Evolutionary conservation across 768 basidiomycete species (phyloP), one percentile per base, ranked within the genome.

Genomic region (Agrocybe pediades): DNA sequence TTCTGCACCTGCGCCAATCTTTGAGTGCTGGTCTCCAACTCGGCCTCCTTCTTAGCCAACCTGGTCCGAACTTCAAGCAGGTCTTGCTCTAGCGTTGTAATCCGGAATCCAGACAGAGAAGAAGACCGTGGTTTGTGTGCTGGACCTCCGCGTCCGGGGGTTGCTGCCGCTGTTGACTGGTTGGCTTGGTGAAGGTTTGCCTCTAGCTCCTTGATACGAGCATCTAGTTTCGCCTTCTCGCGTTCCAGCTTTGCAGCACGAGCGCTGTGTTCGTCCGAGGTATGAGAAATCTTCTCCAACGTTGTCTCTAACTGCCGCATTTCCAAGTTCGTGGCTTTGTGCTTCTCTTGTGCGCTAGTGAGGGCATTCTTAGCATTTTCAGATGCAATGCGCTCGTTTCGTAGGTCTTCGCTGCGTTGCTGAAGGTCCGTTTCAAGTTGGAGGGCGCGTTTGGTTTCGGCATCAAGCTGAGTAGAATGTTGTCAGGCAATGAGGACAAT

Each of bases 171-270:
- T 54, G 73, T 54, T 41, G 73, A 60, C 36, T 63, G 63, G 45
- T 61, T 67, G 52, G 63, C 63, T 29, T 76, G 74, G 56, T 60
- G 75, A 48, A 68, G 54, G 58, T 71, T 74, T 55, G 51, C 69
- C 62, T 88, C 79, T 39, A 88, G 72, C 60, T 88, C 85, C 39
- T 76, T 79, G 26, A 88, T 74, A 15, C 84, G 80, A 23, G 71
- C 69, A 54, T 87, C 83, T 11, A 87, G 76, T 6, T 68, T 74
- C 27, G 65, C 55, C 57, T 88, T 88, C 53, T 88, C 87, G 48
- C 74, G 74, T 63, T 84, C 77, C 24, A 86, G 65, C 53, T 79
- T 80, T n/a, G 62, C 62, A 9, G 70, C 66, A 26, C 74, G 76
- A 36, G 71, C 53, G 33, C 69, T 71, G 24, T 78, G 73, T 9